Evolutionary conservation across 495 filamentous ascomycete genomes (phyloP), one percentile per base, ranked within the genome.

Genomic region (Lindgomyces ingoldianus): DNA sequence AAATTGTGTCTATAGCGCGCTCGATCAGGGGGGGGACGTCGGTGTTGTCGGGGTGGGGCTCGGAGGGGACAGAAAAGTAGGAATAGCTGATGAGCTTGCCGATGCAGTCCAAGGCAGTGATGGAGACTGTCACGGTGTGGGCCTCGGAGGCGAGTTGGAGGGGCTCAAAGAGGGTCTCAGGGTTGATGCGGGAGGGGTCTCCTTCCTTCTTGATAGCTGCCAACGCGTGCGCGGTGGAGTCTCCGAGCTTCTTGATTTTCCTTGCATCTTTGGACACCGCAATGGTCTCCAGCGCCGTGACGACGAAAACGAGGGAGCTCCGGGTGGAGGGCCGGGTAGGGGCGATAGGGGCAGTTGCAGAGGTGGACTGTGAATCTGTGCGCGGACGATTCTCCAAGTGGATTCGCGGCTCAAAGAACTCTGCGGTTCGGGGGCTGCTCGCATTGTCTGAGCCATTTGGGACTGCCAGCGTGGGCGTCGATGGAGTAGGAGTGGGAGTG

Each of bases 81-180:
- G 94, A 96, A 74, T 95, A 98, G 65, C 93, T 96, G 67, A 98
- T 97, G 41, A 99, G 84, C 77, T 98, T 99, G 58, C 96, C 95
- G 69, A 99, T 96, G 74, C 92, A 98, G 76, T 99, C 95, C 68
- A 99, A 83, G 4, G 95, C 92, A 12, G 89, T 93, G 9, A 90
- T 96, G 55, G 90, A 87, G 2, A 98, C 81, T 16, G 89, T 85
- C 58, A 92, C 89, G 70, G 88, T 96, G 66, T 87, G 81, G 10
- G 89, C 85, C 70, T 90, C 91, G 42, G 92, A 93, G 30, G 95
- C 93, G 16, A 96, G 82, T 66, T 90, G 88, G 4, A 99, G 77
- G 1, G 95, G 94, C 67, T 88, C 88, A 69, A 98, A 99, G 30
- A 99, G 86, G 30, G 96, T 77, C 67, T 96, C 91, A 29, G 95